Conservation (phyloP, 2,329 filamentous ascomycete genomes). For the Botrytis sinoallii region DNA sequence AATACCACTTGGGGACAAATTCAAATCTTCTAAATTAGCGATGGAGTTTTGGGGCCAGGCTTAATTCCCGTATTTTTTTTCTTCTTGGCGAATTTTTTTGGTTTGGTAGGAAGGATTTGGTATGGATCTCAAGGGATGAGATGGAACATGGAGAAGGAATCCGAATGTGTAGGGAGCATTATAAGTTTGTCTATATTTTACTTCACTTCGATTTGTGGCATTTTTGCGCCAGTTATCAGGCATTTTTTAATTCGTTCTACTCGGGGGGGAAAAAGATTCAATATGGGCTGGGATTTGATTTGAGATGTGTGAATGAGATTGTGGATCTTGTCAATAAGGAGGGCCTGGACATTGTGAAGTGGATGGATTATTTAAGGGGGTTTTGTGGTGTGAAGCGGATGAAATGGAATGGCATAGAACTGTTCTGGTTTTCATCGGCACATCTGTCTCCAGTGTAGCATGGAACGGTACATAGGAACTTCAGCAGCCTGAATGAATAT, state of each 20-base stretch:
- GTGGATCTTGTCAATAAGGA: not conserved
- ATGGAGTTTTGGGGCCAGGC: conserved; percentile 8
- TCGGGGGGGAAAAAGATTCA: not conserved
- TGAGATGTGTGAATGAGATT: not conserved
- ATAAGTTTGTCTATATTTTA: conserved; percentile 6
- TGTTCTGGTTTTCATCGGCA: not conserved
- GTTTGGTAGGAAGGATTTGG: not conserved
- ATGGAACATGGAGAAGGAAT: not conserved
- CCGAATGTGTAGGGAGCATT: not conserved
- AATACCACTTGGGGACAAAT: not conserved
- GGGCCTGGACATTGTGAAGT: not conserved
- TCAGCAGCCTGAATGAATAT: not conserved
- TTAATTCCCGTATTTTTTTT: not conserved
- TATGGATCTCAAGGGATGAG: not conserved
- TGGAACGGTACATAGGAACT: conserved; percentile 1
- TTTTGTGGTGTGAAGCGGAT: not conserved
- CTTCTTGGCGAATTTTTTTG: not conserved
- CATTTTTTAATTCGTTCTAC: not conserved
- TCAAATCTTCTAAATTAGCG: conserved; percentile 3
- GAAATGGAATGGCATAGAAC: not conserved
- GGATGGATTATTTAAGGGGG: not conserved
- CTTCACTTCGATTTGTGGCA: not conserved
- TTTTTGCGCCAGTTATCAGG: not conserved
- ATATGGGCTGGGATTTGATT: not conserved
- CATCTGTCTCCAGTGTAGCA: not conserved